phyloP scores from a whole-genome alignment of 2,329 filamentous ascomycete species.

The Penicillium sclerotiorum region DNA sequence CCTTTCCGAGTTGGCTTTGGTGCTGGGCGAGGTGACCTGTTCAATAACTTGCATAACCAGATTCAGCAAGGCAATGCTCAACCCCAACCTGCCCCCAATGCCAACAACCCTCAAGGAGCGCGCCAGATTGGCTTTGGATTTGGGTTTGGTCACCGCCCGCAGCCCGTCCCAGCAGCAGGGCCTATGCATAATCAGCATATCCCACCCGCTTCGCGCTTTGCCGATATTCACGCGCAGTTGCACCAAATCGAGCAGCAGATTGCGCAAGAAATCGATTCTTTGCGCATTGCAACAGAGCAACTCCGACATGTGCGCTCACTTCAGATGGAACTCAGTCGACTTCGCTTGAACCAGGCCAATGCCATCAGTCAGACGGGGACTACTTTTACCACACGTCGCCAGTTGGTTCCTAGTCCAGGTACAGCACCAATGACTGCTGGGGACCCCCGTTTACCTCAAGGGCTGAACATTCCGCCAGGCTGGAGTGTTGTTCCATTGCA shows the following conservation, averaged over 20 bases:
- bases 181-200: constrained; percentile 14
- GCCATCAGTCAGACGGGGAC: constrained; percentile 4
- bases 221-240: constrained; percentile 61
- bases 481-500: constrained; percentile 42
- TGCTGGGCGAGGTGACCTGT: constrained; percentile 60
- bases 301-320: constrained; percentile 68
- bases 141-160: constrained; percentile 40
- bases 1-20: constrained; percentile 73
- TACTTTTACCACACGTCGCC: constrained; percentile 27
- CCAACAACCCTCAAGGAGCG: constrained; percentile 34
- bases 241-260: constrained; percentile 69
- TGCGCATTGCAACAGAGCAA: constrained; percentile 68
- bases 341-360: constrained; percentile 56
- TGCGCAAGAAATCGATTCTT: constrained; percentile 64
- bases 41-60: constrained; percentile 68
- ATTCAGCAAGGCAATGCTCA: constrained; percentile 55
- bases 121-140: constrained; percentile 47
- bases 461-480: constrained; percentile 55
- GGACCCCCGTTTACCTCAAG: constrained; percentile 52
- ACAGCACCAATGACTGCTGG: constrained; percentile 42
- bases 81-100: constrained; percentile 37
- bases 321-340: constrained; percentile 66
- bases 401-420: constrained; percentile 33
- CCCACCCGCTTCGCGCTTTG: constrained; percentile 24
- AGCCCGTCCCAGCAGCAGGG: constrained; percentile 15